phyloP scores from a whole-genome alignment of 1,284 basidiomycete genomes.

The Rugosomyces carneus region DNA sequence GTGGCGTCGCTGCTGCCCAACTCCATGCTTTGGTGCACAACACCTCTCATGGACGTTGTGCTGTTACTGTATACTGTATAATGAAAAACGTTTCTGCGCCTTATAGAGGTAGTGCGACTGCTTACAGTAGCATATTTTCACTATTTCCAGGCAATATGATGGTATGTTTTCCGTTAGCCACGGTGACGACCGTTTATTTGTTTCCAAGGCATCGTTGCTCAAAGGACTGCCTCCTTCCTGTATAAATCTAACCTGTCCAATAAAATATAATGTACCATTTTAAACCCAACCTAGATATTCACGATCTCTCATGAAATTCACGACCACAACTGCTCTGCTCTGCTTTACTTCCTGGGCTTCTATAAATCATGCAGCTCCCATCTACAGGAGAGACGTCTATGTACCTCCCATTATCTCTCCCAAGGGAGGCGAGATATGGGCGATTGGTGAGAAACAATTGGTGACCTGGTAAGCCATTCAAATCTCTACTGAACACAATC shows the following conservation, averaged over 20 bases:
- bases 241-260: neutral
- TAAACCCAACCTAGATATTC: neutral
- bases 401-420: conserved; percentile 38
- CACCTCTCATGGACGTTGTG: no score
- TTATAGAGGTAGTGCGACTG: no score
- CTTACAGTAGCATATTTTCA: no score
- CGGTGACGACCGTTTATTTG: neutral
- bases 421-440: conserved; percentile 32
- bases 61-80: no score
- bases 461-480: conserved; percentile 39
- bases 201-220: neutral
- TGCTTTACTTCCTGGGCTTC: neutral
- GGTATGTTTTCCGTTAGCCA: neutral
- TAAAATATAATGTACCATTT: neutral
- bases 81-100: no score
- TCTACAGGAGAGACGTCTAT: conserved; percentile 38
- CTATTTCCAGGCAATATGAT: no score
- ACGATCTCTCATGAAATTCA: conserved; percentile 5
- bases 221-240: neutral
- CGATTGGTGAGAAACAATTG: conserved; percentile 31
- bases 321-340: neutral
- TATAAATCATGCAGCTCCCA: conserved; percentile 19
- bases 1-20: no score
- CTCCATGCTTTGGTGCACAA: no score
- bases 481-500: neutral